These are phyloP conservation scores for Acanthamoeba royreba DNA, from an alignment of 208 protist species.

Conservation along the genomic window DNA sequence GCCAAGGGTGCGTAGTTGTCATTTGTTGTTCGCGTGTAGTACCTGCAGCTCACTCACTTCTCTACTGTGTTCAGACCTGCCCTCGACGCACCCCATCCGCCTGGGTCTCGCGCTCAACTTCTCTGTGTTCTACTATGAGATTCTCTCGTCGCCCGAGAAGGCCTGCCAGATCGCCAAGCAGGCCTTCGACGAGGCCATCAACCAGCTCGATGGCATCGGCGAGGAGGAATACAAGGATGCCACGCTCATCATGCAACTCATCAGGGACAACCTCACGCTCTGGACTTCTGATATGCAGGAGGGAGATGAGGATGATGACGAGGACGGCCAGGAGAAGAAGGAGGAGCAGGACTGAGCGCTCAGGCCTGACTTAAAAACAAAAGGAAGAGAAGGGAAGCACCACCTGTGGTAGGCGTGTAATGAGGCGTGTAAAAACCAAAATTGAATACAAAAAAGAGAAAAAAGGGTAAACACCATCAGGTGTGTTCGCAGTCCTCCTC, in stretches of 20 bases:
- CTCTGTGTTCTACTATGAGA: slow-evolving; percentile 91
- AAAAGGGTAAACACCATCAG: no score
- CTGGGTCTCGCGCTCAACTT: slow-evolving; percentile 89
- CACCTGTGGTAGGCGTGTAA: no score
- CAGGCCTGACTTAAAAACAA: no score
- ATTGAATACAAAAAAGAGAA: no score
- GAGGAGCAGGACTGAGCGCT: neutral
- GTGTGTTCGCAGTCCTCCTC: no score
- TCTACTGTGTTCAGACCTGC: slow-evolving; percentile 55
- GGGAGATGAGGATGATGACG: slow-evolving; percentile 13
- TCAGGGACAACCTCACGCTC: slow-evolving; percentile 87
- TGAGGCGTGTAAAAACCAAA: no score
- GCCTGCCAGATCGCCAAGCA: slow-evolving; percentile 86
- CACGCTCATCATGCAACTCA: slow-evolving; percentile 90
- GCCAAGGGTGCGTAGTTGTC: neutral
- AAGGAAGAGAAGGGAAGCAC: no score
- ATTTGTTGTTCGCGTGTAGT: neutral
- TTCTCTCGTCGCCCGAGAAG: slow-evolving; percentile 72
- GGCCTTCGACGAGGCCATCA: slow-evolving; percentile 87
- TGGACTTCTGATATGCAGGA: slow-evolving; percentile 78
- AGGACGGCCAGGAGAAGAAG: neutral
- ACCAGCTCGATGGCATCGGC: slow-evolving; percentile 80
- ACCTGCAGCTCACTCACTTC: neutral
- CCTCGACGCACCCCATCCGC: slow-evolving; percentile 85
- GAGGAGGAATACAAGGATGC: slow-evolving; percentile 83